Percentiles rank a stretch among this genome's conserved stretches.
Evolutionary conservation across 441 rosid species (phyloP).

Genomic region (Syzygium malaccense): DNA sequence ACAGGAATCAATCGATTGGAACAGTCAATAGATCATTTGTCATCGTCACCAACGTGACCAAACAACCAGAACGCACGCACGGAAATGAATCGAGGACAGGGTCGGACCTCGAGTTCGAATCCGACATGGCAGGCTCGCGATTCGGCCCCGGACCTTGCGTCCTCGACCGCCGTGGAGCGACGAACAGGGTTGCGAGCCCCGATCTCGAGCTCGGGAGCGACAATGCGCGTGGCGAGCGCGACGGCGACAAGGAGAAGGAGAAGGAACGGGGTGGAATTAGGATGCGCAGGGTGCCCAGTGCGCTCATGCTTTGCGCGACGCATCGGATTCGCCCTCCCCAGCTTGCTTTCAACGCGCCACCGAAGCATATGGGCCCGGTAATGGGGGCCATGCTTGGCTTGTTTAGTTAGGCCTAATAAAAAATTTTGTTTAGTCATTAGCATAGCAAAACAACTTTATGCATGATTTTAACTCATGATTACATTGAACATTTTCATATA

Average conservation of each 20-base stretch:
- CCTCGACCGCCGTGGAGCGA: background rate
- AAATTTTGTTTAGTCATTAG: background rate
- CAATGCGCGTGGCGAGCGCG: background rate
- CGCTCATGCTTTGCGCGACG: background rate
- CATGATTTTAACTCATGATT: background rate
- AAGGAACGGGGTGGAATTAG: background rate
- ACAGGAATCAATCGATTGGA: background rate
- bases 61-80: background rate
- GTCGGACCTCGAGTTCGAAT: background rate
- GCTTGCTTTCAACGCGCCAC: background rate
- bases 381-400: background rate
- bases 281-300: background rate
- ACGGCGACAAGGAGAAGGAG: background rate
- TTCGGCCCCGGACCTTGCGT: background rate
- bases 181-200: background rate
- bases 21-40: background rate
- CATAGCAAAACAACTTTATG: background rate
- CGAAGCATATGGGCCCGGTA: background rate
- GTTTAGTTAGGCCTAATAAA: background rate
- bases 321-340: background rate
- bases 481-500: no score
- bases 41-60: background rate
- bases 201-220: background rate
- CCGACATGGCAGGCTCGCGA: background rate
- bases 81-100: background rate